These are phyloP conservation scores for Vitis labrusca DNA, from an alignment of 164 flowering plant genomes.

Conservation along the genomic window DNA sequence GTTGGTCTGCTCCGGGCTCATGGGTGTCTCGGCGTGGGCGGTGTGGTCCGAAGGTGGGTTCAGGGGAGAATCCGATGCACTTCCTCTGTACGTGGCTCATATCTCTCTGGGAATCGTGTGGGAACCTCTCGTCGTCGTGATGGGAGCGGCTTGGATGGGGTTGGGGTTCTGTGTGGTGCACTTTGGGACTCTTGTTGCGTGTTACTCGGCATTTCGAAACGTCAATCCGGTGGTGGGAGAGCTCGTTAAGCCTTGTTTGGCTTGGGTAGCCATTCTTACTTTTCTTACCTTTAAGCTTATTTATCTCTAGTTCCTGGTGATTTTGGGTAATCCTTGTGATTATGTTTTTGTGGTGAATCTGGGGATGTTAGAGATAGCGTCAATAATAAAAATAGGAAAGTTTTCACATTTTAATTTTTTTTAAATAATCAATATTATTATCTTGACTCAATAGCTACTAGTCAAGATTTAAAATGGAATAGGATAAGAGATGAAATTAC, in stretches of 20 bases:
- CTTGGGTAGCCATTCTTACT: constrained; percentile 27
- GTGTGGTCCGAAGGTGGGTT: constrained; percentile 42
- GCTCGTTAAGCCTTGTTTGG: constrained; percentile 32
- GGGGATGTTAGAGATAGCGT: too few species aligned
- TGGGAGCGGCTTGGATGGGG: constrained; percentile 16
- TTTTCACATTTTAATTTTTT: too few species aligned
- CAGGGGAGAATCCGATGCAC: constrained; percentile 14
- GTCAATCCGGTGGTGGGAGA: constrained; percentile 29
- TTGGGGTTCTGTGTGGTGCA: constrained; percentile 17
- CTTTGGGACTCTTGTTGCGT: constrained; percentile 23
- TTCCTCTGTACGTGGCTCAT: constrained; percentile 30
- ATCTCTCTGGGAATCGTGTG: constrained; percentile 23
- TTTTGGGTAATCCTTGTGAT: not conserved
- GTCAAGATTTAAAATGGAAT: too few species aligned
- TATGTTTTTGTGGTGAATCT: not conserved
- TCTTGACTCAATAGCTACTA: too few species aligned
- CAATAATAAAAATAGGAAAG: too few species aligned
- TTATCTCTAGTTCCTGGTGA: not conserved
- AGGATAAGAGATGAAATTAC: too few species aligned
- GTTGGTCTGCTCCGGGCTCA: constrained; percentile 18
- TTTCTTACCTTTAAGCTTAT: constrained; percentile 23
- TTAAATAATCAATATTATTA: too few species aligned
- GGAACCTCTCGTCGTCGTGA: constrained; percentile 32
- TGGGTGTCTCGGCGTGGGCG: constrained; percentile 39
- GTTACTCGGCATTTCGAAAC: constrained; percentile 8